Conservation (phyloP, 2,329 filamentous ascomycete genomes). For the Fusarium proliferatum region DNA sequence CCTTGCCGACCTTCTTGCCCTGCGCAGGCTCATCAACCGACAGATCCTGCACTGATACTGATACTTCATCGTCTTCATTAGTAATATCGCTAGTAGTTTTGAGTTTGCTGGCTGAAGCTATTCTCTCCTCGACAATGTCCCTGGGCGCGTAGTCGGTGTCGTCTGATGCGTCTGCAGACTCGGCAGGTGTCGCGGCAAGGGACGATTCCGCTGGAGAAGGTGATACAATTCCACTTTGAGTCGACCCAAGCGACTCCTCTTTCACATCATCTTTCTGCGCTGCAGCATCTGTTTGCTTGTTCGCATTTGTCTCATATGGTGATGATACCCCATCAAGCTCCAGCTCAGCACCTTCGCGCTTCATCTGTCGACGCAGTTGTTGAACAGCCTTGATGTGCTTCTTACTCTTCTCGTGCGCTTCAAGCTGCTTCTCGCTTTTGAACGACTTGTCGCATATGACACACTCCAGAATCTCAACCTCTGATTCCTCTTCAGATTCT, state of each 20-base stretch:
- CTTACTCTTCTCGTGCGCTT: conserved; percentile 95
- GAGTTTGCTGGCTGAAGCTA: conserved; percentile 40
- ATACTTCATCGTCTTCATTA: conserved; percentile 22
- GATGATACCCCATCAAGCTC: conserved; percentile 52
- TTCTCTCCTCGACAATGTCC: conserved; percentile 55
- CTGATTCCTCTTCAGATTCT: conserved; percentile 64
- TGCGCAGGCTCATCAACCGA: conserved; percentile 41
- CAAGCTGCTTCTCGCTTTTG: conserved; percentile 90
- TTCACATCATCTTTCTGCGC: background rate
- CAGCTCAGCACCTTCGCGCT: conserved; percentile 76
- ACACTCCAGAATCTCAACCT: conserved; percentile 75
- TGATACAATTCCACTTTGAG: background rate
- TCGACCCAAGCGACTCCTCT: background rate
- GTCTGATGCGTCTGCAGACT: conserved; percentile 33
- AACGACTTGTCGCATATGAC: conserved; percentile 83
- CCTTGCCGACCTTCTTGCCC: conserved; percentile 61
- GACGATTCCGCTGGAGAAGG: background rate
- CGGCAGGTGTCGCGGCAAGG: conserved; percentile 5
- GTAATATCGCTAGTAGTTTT: background rate
- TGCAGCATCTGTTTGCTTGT: background rate
- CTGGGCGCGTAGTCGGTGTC: conserved; percentile 61
- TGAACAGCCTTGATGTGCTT: conserved; percentile 92
- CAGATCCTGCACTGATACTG: conserved; percentile 33
- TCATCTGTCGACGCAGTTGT: conserved; percentile 84
- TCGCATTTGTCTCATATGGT: background rate